A percentile compares a stretch with the other conserved stretches of the same genome.
Conservation (phyloP, 208 protist genomes). For the Balamuthia mandrillaris region DNA sequence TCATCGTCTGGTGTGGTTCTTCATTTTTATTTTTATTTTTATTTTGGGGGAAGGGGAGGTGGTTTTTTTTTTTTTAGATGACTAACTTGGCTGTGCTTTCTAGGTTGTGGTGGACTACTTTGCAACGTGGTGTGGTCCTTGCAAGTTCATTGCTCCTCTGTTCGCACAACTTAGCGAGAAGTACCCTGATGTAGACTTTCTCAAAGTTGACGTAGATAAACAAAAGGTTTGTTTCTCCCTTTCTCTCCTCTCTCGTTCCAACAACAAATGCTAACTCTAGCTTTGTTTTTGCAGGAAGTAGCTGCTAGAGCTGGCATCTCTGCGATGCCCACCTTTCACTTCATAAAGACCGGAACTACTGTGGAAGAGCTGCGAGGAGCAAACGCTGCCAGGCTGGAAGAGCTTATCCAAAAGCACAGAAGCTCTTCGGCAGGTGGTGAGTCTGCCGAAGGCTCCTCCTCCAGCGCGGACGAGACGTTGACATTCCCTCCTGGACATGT, state of each 20-base stretch:
- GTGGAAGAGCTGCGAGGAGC: conserved; percentile 54
- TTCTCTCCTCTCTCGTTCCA: neutral
- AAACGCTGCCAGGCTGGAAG: conserved; percentile 17
- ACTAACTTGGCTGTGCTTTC: too few relatives aligned
- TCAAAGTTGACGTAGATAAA: conserved; percentile 52
- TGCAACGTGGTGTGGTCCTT: conserved; percentile 64
- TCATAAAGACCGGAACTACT: conserved; percentile 56
- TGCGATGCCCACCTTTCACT: conserved; percentile 69
- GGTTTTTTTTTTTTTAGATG: neutral
- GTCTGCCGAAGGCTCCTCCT: neutral
- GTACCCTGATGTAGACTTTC: conserved; percentile 44
- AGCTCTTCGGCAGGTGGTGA: too few relatives aligned
- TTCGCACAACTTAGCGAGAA: conserved; percentile 51
- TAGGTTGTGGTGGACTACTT: neutral
- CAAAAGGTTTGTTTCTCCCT: neutral
- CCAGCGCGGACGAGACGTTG: neutral
- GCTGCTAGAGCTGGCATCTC: conserved; percentile 39
- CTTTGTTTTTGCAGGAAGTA: conserved; percentile 24
- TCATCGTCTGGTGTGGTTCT: conserved; percentile 17
- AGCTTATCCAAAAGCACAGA: conserved; percentile 43
- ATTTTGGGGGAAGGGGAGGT: neutral
- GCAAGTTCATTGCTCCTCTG: conserved; percentile 61
- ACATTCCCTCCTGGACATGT: conserved; percentile 11
- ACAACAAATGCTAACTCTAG: neutral
- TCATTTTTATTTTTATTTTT: neutral